Evolutionary conservation across 805 yeast genomes (phyloP).

Genomic region (Wickerhamiella kazuoi): DNA sequence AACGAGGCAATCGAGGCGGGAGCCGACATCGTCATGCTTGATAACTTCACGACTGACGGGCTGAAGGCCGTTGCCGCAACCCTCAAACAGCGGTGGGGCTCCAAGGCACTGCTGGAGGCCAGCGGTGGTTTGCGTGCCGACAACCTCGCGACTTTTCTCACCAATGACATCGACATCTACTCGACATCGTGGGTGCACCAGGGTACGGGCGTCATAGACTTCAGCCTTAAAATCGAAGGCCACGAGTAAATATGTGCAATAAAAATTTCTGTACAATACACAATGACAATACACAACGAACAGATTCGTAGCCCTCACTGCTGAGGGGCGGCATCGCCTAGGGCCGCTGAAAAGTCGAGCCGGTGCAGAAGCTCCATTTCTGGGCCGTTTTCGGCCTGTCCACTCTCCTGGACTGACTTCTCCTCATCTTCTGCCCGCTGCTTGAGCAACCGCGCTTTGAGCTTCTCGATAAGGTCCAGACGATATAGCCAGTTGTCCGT

Average conservation of each 20-base stretch:
- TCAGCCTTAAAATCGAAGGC: slow-evolving; percentile 55
- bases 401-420: background rate
- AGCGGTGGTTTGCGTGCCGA: slow-evolving; percentile 72
- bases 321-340: background rate
- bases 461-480: slow-evolving; percentile 32
- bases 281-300: too few relatives aligned
- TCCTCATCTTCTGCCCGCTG: slow-evolving; percentile 1
- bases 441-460: slow-evolving; percentile 20
- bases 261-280: too few relatives aligned
- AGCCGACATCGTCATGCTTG: slow-evolving; percentile 90
- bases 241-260: slow-evolving; percentile 7
- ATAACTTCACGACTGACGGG: slow-evolving; percentile 57
- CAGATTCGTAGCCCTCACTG: too few relatives aligned
- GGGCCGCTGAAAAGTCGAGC: slow-evolving; percentile 11
- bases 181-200: slow-evolving; percentile 86
- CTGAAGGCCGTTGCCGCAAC: slow-evolving; percentile 45
- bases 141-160: slow-evolving; percentile 47
- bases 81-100: slow-evolving; percentile 39
- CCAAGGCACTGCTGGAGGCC: slow-evolving; percentile 58
- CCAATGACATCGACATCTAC: slow-evolving; percentile 72
- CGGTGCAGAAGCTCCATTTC: slow-evolving; percentile 5
- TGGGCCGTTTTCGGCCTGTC: background rate
- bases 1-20: slow-evolving; percentile 87
- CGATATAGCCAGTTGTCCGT: slow-evolving; percentile 53
- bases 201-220: slow-evolving; percentile 71